Evolutionary conservation across 2,329 filamentous ascomycete genomes (phyloP), one percentile per base, ranked within the genome.

Genomic region (Colletotrichum zoysiae): DNA sequence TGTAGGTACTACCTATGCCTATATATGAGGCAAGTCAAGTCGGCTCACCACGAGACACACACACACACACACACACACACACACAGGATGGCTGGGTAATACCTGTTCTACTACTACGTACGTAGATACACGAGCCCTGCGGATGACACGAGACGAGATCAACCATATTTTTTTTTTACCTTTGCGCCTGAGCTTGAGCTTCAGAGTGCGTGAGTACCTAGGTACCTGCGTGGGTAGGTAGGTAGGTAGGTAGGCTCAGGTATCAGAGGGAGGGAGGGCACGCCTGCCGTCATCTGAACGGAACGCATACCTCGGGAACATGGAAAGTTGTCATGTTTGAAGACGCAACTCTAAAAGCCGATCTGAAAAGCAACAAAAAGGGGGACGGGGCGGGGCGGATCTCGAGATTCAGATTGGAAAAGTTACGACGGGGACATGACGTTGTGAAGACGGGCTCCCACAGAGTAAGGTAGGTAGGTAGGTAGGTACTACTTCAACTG

Each of bases 271-370:
- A 57, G 58, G 68, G 20, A 26, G 26, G 26, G 26, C 11, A 35
- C 30, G 58, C 35, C 33, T 57, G 33, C 51, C 65, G 63, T 71
- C 68, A 68, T 71, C 68, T 71, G 68, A 71, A 71, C 68, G 35
- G n/a, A 42, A 30, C 58, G 65, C 58, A 59, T 40, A 51, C 51
- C 58, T 57, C 51, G 58, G 65, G 58, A 30, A 51, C n/a, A 23
- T 68, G 44, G 50, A 68, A 71, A 44, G 64, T 71, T 71, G 68
- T 71, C 68, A 71, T 58, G 65, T 71, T 53, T 53, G 65, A 67
- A 64, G 44, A 38, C 33, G 58, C 50, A 67, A 63, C 51, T 68
- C 23, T 71, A 71, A 63, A 57, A 58, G 51, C 26, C 51, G 58
- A 68, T 51, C 58, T 58, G 57, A 57, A 50, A 50, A 46, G 18